phyloP scores from a whole-genome alignment of 495 filamentous ascomycete genomes.

The Penicillium samsonianum region DNA sequence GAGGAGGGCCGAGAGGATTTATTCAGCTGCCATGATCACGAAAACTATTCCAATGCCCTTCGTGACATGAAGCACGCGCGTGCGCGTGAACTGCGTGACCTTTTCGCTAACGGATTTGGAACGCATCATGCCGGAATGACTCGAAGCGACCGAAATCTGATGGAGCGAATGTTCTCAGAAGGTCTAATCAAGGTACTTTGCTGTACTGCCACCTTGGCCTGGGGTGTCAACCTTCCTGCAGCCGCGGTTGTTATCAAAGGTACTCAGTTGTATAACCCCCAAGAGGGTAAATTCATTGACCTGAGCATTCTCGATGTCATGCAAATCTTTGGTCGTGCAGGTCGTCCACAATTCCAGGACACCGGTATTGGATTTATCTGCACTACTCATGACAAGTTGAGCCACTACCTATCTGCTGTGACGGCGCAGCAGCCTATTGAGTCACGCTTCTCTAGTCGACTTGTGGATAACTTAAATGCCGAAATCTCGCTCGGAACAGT shows the following conservation, averaged over 20 bases:
- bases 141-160: conserved; percentile 86
- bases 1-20: conserved; percentile 76
- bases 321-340: conserved; percentile 98
- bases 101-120: conserved; percentile 86
- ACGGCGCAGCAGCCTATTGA: conserved; percentile 97
- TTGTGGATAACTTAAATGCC: conserved; percentile 96
- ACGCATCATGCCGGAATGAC: conserved; percentile 97
- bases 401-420: conserved; percentile 91
- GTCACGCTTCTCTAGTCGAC: conserved; percentile 82
- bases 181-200: conserved; percentile 93
- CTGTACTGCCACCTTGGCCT: conserved; percentile 95
- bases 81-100: conserved; percentile 80
- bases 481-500: conserved; percentile 94
- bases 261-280: conserved; percentile 92
- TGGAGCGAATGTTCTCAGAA: conserved; percentile 85
- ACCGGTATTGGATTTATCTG: conserved; percentile 96
- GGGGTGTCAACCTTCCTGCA: conserved; percentile 95
- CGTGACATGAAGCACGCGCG: conserved; percentile 81
- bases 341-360: conserved; percentile 95
- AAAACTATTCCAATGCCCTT: conserved; percentile 68
- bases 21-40: conserved; percentile 69
- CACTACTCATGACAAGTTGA: conserved; percentile 86
- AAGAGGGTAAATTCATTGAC: conserved; percentile 95
- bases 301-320: conserved; percentile 95
- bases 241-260: conserved; percentile 95